Evolutionary conservation across 164 flowering plant genomes (phyloP).

Genomic region (Annona squamosa): DNA sequence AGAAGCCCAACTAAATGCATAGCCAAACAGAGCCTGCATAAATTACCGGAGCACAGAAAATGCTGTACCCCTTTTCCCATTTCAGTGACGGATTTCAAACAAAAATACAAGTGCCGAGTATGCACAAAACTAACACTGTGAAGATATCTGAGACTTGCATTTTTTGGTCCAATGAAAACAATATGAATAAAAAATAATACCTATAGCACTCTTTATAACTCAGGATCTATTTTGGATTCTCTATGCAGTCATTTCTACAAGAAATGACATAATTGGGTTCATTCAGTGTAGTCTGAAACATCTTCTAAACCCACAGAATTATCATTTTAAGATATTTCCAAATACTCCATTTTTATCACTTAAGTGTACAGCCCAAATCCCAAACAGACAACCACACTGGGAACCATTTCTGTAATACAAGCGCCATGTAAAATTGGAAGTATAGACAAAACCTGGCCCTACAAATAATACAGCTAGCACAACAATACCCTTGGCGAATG

Average conservation of each 20-base stretch:
- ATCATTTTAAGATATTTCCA: no score
- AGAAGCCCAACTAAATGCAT: no score
- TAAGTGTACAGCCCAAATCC: no score
- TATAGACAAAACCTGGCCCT: neutral
- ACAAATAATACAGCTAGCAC: neutral
- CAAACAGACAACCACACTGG: no score
- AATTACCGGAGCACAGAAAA: no score
- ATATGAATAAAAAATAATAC: no score
- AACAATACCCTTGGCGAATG: neutral
- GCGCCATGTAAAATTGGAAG: neutral
- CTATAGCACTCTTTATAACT: neutral
- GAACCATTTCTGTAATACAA: conserved; percentile 1
- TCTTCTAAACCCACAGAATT: no score
- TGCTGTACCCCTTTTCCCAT: no score
- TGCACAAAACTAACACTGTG: neutral
- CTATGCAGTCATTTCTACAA: neutral
- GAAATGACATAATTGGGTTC: neutral
- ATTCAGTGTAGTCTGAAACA: no score
- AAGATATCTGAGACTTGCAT: neutral
- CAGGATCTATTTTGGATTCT: neutral
- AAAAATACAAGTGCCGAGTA: neutral
- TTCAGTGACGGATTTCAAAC: no score
- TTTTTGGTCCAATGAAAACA: neutral
- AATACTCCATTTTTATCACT: no score
- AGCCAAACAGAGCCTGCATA: no score